Evolutionary conservation across 1,284 basidiomycete genomes (phyloP), one percentile per base, ranked within the genome.

Genomic region (Papiliotrema nemorosa): DNA sequence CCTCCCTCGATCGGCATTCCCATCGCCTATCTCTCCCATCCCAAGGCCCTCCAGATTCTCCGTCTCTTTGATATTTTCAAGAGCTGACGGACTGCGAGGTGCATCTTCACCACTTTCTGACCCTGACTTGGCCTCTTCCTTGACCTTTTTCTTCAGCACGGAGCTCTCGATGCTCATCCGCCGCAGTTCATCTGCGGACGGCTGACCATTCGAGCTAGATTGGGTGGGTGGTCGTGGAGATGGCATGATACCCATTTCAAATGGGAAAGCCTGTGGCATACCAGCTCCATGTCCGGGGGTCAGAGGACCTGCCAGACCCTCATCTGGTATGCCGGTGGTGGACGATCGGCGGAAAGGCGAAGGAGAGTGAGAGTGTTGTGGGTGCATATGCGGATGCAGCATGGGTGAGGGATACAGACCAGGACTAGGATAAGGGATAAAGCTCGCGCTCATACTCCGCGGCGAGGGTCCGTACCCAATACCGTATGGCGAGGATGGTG

Each of bases 91-190:
- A 21, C 53, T 53, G 24, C 53, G 53, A 27, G 57, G 52, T 10
- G 59, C 59, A 13, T 38, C 29, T 22, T 44, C 48, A 5, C 45
- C 45, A 2, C 27, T 26, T 33, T 48, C 47, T 7, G 37, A 40
- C 3, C 31, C 37, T 7, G 25, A 35, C n/a, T n/a, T 33, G 13
- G 13, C 13, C 22, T 9, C 22, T 7, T 36, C 36, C 18, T 48
- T 36, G 27, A 42, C 57, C 51, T 69, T 71, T 52, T 58, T 62
- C 51, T 65, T 71, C 40, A 69, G 45, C 2, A 71, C 67, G 1
- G 53, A 63, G 5, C 59, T 59, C 22, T 63, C 63, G 16, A 71
- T 67, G 42, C 59, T 62, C 22, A 60, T 46, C n/a, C 64, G 56
- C 24, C 67, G 57, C 13, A 64, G 50, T 44, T 65, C 64, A n/a